phyloP scores from a whole-genome alignment of 805 yeast species.

The Hanseniaspora meyeri region DNA sequence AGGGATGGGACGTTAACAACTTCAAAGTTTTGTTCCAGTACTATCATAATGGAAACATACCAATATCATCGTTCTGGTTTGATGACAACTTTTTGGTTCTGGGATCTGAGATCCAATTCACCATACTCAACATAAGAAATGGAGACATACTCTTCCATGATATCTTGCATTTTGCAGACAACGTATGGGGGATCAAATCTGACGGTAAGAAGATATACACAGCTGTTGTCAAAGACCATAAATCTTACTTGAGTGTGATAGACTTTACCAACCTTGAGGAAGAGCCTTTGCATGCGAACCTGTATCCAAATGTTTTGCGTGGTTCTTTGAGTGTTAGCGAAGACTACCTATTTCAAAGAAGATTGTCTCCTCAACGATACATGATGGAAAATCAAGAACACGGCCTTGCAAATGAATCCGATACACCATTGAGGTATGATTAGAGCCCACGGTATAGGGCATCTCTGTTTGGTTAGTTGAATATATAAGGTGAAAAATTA shows the following conservation, averaged over 20 bases:
- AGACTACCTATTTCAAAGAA: neutral
- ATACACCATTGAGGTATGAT: neutral
- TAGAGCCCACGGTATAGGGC: neutral
- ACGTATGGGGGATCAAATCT: slow-evolving; percentile 90
- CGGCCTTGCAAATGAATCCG: neutral
- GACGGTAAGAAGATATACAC: slow-evolving; percentile 77
- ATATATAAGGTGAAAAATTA: neutral
- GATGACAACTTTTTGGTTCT: slow-evolving; percentile 74
- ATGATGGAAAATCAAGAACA: neutral
- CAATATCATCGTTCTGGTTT: slow-evolving; percentile 88
- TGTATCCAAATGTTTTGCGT: neutral
- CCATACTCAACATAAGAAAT: slow-evolving; percentile 71
- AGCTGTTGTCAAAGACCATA: slow-evolving; percentile 66
- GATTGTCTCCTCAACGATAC: neutral
- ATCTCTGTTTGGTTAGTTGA: neutral
- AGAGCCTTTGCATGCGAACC: neutral
- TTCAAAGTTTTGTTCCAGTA: slow-evolving; percentile 55
- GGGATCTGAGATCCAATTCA: slow-evolving; percentile 79
- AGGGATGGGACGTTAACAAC: slow-evolving; percentile 84
- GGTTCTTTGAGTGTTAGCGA: neutral
- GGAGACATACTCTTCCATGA: slow-evolving; percentile 65
- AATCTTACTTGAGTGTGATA: slow-evolving; percentile 69
- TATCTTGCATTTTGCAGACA: slow-evolving; percentile 62
- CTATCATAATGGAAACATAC: slow-evolving; percentile 65
- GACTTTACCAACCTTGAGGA: slow-evolving; percentile 39